phyloP scores from a whole-genome alignment of 306 rosid genomes.

The Rosa chinensis region DNA sequence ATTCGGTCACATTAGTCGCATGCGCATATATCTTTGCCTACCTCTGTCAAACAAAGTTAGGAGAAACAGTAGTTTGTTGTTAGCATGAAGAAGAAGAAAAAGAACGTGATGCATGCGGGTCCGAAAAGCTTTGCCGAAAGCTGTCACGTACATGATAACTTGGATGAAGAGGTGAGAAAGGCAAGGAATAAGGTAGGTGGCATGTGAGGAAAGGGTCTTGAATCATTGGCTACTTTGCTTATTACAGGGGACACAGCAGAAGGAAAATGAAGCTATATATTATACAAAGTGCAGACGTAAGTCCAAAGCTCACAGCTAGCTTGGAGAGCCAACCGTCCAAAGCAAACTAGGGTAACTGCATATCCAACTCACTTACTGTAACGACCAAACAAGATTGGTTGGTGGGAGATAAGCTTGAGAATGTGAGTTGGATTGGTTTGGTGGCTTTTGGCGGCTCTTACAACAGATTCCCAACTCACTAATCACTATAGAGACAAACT shows the following conservation, averaged over 20 bases:
- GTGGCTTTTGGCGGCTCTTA: slow-evolving; percentile 11
- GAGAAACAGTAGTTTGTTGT: neutral
- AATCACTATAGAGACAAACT: neutral
- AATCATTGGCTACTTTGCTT: slow-evolving; percentile 50
- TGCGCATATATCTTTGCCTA: neutral
- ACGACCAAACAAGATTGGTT: slow-evolving; percentile 14
- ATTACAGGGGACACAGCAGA: slow-evolving; percentile 7
- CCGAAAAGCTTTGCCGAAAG: slow-evolving; percentile 1
- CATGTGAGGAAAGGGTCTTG: slow-evolving; percentile 28
- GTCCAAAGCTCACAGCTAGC: slow-evolving; percentile 20
- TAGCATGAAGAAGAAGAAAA: neutral
- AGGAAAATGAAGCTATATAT: neutral
- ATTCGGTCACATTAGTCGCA: neutral
- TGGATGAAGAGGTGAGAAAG: neutral
- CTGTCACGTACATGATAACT: neutral
- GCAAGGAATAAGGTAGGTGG: neutral
- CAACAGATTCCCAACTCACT: slow-evolving; percentile 4
- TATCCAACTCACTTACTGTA: slow-evolving; percentile 8
- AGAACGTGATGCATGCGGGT: neutral
- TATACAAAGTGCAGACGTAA: neutral
- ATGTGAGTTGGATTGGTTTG: slow-evolving; percentile 14
- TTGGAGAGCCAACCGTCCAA: slow-evolving; percentile 7
- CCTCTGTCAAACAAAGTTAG: neutral
- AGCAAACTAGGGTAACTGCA: neutral
- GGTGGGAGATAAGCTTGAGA: slow-evolving; percentile 13